Conservation (phyloP, 2,329 filamentous ascomycete genomes). For the Cladophialophora carrionii region DNA sequence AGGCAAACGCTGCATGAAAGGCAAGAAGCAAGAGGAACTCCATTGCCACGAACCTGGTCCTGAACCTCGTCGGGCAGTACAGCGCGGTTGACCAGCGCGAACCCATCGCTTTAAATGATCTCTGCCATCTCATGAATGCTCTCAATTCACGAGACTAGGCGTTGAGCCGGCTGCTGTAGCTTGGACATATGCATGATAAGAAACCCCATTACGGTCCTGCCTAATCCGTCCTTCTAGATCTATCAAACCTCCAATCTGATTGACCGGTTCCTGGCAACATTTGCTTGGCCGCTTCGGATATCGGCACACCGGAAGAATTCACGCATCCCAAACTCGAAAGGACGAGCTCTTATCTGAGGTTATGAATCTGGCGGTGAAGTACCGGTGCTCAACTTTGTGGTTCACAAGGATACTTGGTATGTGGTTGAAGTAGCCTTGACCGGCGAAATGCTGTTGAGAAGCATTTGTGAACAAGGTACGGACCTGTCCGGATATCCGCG, state of each 20-base stretch:
- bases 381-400: not conserved
- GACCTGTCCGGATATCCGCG: not conserved
- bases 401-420: not conserved
- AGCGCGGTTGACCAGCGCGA: not conserved
- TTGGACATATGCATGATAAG: not conserved
- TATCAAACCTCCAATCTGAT: not conserved
- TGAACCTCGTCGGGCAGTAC: not conserved
- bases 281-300: constrained; percentile 1
- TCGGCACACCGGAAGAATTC: not conserved
- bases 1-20: not conserved
- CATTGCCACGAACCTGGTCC: not conserved
- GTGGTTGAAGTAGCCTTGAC: not conserved
- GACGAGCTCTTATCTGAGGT: not conserved
- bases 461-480: not conserved
- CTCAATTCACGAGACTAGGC: not conserved
- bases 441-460: not conserved
- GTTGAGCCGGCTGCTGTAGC: not conserved
- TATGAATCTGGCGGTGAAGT: not conserved
- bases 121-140: not conserved
- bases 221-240: not conserved
- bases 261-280: constrained; percentile 2
- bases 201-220: not conserved
- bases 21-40: not conserved
- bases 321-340: not conserved
- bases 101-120: not conserved